Evolutionary conservation across 2,329 filamentous ascomycete genomes (phyloP).

Genomic region (Trichoderma simmonsii): DNA sequence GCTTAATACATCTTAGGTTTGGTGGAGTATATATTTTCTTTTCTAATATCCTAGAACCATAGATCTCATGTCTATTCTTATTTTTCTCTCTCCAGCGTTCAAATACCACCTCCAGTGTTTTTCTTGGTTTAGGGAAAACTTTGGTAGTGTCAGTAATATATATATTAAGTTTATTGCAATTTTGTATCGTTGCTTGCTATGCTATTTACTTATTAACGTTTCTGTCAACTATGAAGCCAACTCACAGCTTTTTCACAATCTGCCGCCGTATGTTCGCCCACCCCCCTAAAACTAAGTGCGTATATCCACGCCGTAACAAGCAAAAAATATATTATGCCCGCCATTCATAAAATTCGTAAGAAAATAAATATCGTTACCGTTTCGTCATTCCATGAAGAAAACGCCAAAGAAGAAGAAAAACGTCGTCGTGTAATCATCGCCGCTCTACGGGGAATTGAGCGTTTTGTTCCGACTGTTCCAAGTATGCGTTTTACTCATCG

Average conservation of each 20-base stretch:
- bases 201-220: background rate
- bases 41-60: background rate
- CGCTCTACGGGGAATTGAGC: background rate
- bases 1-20: background rate
- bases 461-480: constrained; percentile 37
- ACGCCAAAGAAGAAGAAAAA: background rate
- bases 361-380: background rate
- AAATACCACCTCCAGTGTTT: background rate
- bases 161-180: constrained; percentile 7
- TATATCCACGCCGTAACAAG: background rate
- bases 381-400: constrained; percentile 22
- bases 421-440: background rate
- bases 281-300: background rate
- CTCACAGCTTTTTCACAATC: background rate
- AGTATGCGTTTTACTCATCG: constrained; percentile 54
- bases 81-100: background rate
- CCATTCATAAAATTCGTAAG: background rate
- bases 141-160: background rate
- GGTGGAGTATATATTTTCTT: background rate
- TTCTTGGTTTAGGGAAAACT: background rate
- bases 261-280: background rate
- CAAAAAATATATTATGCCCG: background rate
- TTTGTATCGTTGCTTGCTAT: background rate
- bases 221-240: background rate
- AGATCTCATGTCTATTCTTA: constrained; percentile 1